These are phyloP conservation scores for Wickerhamomyces mucosus DNA, from an alignment of 805 yeast genomes.

Conservation along the genomic window DNA sequence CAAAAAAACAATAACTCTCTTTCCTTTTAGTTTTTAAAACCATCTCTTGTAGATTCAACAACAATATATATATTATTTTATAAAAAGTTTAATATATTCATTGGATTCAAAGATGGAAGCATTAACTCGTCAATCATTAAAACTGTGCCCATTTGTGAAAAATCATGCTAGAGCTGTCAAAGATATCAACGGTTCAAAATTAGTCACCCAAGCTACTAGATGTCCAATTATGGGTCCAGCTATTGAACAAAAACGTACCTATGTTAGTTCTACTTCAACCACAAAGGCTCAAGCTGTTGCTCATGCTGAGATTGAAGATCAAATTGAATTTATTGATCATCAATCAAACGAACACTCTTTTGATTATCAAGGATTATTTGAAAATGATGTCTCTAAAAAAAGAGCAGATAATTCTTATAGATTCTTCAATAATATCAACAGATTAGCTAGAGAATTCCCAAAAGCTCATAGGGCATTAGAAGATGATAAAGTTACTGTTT, in stretches of 20 bases:
- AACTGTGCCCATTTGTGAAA: slow-evolving; percentile 78
- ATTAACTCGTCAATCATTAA: slow-evolving; percentile 64
- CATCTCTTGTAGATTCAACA: no score
- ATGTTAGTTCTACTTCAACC: slow-evolving; percentile 26
- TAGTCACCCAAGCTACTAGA: slow-evolving; percentile 44
- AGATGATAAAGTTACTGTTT: slow-evolving; percentile 85
- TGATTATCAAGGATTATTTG: slow-evolving; percentile 66
- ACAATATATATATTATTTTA: no score
- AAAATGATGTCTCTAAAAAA: slow-evolving; percentile 59
- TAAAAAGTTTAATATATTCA: no score
- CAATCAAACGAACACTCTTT: slow-evolving; percentile 44
- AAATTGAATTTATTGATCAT: slow-evolving; percentile 20
- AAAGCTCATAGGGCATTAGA: slow-evolving; percentile 74
- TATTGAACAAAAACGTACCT: slow-evolving; percentile 30
- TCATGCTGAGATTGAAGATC: slow-evolving; percentile 18
- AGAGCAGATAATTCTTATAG: slow-evolving; percentile 88
- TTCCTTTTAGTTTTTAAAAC: no score
- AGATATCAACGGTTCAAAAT: slow-evolving; percentile 32
- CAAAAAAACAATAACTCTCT: no score
- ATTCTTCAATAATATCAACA: slow-evolving; percentile 92
- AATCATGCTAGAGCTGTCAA: slow-evolving; percentile 45
- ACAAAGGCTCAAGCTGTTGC: slow-evolving; percentile 21
- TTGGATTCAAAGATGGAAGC: no score
- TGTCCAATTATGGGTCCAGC: slow-evolving; percentile 95
- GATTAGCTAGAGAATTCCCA: slow-evolving; percentile 91